Base-by-base conservation (phyloP, 1,139 yeast species). In the Debaryomyces subglobosus region DNA sequence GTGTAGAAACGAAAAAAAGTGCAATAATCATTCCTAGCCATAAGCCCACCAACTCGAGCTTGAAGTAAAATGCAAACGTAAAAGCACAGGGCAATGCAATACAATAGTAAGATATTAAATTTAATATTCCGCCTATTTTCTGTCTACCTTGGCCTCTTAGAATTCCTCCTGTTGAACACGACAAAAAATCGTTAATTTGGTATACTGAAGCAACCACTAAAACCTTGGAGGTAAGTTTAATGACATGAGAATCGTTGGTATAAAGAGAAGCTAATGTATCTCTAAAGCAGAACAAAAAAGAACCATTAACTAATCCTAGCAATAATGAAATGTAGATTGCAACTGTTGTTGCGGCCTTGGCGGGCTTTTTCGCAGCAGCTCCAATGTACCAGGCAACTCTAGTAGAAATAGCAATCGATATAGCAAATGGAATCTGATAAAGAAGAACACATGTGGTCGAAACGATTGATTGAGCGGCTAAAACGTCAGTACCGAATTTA, bases 321-420 rank as follows among this genome's bases (percentile, higher is more conserved):
- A 64, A 46, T 3, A 77, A 51, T 0, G 85, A 72, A 1, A 74
- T 54, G 6, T 63, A 44, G 35, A 82, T 58, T 2, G 83, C 64
- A 0, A 83, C 77, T 13, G 66, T 61, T 8, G 74, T 61, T 0
- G 79, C 74, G 1, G 65, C 68, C n/a, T 65, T 60, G 0, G 86
- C 81, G 0, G 85, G 71, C 16, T 60, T 54, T 49, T 74, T 78
- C 3, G 85, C 75, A 0, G 88, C 88, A 1, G 90, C 86, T 7
- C 95, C 95, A 52, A 87, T 78, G 57, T 74, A 85, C 82, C 89
- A 85, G 1, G 94, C 95, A 39, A 86, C 78, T 67, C 94, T 76
- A 0, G 94, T 86, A 10, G 91, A 82, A 1, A 89, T 79, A 3
- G 91, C 89, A 45, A 87, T 85, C 6, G 89, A 81, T 45, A 86